phyloP scores from a whole-genome alignment of 768 basidiomycete species.

The Symmetrospora coprosmae region DNA sequence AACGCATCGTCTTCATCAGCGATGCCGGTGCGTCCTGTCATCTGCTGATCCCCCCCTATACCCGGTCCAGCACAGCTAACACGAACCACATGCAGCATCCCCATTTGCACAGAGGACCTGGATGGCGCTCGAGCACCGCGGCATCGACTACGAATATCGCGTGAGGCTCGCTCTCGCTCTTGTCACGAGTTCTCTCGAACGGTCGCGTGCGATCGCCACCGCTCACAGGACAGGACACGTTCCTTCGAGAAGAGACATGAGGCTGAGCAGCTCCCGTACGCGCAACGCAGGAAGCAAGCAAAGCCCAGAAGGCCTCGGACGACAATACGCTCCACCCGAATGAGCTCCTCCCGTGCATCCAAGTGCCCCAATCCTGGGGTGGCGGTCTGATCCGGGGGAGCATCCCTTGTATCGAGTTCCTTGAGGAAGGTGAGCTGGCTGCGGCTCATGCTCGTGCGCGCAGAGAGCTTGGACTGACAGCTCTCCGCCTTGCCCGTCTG shows the following conservation, averaged over 20 bases:
- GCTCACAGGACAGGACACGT: neutral
- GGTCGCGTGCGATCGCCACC: neutral
- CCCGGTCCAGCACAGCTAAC: too few relatives aligned
- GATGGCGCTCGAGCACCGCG: constrained; percentile 16
- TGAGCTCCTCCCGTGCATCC: constrained; percentile 9
- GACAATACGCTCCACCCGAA: neutral
- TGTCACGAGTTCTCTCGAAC: neutral
- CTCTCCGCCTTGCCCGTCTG: neutral
- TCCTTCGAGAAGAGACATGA: neutral
- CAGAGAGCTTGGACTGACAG: neutral
- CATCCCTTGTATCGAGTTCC: constrained; percentile 17
- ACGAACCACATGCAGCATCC: too few relatives aligned
- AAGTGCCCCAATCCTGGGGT: neutral
- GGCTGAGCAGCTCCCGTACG: neutral
- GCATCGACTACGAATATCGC: constrained; percentile 5
- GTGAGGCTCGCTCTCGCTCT: neutral
- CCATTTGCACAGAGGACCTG: constrained; percentile 16
- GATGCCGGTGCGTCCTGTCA: too few relatives aligned
- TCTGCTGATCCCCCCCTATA: too few relatives aligned
- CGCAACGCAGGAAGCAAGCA: constrained; percentile 4
- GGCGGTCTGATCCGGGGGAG: constrained; percentile 7
- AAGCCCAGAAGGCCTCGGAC: constrained; percentile 14
- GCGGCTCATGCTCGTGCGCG: neutral
- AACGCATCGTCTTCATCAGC: too few relatives aligned
- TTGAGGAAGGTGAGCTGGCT: constrained; percentile 6